Conservation (phyloP, 108 stramenopile species). For the Skeletonema grethae region DNA sequence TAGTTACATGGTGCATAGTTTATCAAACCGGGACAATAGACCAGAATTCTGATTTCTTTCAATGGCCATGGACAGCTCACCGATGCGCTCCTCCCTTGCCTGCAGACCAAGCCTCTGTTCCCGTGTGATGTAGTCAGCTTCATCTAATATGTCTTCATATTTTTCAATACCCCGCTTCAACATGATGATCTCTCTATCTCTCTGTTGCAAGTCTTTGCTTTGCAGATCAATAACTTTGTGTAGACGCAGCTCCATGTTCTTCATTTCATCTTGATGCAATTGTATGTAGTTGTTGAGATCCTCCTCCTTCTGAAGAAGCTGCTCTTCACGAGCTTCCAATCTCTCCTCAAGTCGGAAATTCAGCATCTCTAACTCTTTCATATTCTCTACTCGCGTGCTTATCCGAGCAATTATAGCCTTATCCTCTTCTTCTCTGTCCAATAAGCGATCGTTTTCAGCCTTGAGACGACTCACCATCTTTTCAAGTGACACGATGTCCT, state of each 20-base stretch:
- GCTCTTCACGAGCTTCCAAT: constrained; percentile 12
- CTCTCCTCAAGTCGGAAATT: constrained; percentile 26
- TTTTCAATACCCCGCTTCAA: constrained; percentile 18
- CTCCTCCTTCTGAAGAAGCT: constrained; percentile 27
- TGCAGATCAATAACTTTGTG: constrained; percentile 29
- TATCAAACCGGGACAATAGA: not conserved
- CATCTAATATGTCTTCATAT: constrained; percentile 28
- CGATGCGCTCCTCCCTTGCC: constrained; percentile 13
- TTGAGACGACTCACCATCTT: constrained; percentile 10
- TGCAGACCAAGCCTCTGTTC: constrained; percentile 15
- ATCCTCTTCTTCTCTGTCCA: constrained; percentile 19
- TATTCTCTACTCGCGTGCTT: not conserved
- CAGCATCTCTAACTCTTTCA: constrained; percentile 8
- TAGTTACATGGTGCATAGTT: not conserved
- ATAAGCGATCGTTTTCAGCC: constrained; percentile 12
- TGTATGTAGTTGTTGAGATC: not conserved
- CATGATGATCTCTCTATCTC: constrained; percentile 19
- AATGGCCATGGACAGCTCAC: constrained; percentile 23
- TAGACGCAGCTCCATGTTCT: constrained; percentile 13
- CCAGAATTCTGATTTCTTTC: constrained; percentile 4
- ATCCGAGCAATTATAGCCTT: constrained; percentile 13
- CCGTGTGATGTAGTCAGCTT: constrained; percentile 26
- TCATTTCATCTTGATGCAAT: constrained; percentile 15
- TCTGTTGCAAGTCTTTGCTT: constrained; percentile 16
- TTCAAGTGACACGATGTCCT: constrained; percentile 11